Percentiles rank a stretch among this genome's conserved stretches.
These are phyloP conservation scores for Excoecaria agallocha DNA, from an alignment of 345 rosid species.

Conservation along the genomic window DNA sequence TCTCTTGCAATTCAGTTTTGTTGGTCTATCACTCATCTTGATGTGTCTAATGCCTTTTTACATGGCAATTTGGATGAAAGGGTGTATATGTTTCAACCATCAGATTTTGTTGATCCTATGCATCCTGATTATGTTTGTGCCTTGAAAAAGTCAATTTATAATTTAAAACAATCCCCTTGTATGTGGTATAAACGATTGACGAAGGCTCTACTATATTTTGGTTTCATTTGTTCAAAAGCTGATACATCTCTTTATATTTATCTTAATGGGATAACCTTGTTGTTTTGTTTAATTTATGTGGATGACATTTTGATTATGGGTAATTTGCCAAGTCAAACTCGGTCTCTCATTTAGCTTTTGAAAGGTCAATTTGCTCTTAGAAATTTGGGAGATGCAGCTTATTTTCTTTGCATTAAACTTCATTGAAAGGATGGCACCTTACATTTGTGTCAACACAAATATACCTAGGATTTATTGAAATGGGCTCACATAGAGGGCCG, in stretches of 20 bases:
- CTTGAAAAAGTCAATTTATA: background rate
- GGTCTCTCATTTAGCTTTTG: too few species aligned
- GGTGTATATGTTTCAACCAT: background rate
- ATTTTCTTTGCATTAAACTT: background rate
- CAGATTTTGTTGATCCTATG: too few species aligned
- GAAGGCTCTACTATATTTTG: background rate
- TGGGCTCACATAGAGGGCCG: too few species aligned
- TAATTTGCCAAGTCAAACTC: too few species aligned
- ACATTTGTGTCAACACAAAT: background rate
- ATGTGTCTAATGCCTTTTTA: background rate
- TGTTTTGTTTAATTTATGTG: too few species aligned
- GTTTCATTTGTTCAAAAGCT: background rate
- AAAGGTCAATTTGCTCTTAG: too few species aligned
- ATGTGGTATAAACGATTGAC: too few species aligned
- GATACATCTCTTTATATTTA: background rate
- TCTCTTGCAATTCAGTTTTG: background rate
- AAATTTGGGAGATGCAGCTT: background rate
- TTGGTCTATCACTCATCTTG: background rate
- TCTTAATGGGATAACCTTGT: background rate
- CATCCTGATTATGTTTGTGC: background rate
- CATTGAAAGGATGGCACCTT: too few species aligned
- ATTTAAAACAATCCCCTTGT: background rate
- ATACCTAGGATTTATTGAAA: background rate
- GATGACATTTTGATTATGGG: too few species aligned
- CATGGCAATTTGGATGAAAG: background rate